Evolutionary conservation across 331 rosid species (phyloP), one percentile per base, ranked within the genome.

Genomic region (Arachis monticola): DNA sequence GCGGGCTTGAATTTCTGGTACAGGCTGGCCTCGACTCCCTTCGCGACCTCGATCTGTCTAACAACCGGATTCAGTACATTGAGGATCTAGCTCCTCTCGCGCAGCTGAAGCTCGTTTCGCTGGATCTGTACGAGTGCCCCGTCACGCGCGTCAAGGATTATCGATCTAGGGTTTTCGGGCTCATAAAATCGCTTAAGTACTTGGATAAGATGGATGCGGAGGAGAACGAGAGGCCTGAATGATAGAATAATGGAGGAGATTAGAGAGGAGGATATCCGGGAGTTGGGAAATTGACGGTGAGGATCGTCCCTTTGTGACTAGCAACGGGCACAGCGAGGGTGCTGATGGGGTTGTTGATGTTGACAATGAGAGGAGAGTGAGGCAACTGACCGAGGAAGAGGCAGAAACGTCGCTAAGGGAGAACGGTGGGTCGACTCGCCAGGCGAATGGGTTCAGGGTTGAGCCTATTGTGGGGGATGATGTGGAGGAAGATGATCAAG

Each of bases 151-250:
- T 86, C 11, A 92, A 90, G 88, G 98, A 92, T 70, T 92, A 92
- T 75, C 98, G 98, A 88, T 92, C 98, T 83, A 92, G 95, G 93
- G 98, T 92, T 85, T 92, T 92, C 40, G 95, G 91, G 31, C 79
- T 92, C 91, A 92, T 92, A 8, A 92, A 83, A 70, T 90, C 95
- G 75, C 77, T 92, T 5, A 87, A 83, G 84, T 92, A 88, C 78
- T 86, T 92, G 89, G 98, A 92, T 75, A 92, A 90, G 90, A 92
- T 86, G 96, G 98, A 92, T 31, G 94, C 96, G 10, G 98, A 92
- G 64, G 98, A 87, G 85, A 92, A 92, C 50, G 98, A 90, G 86
- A 82, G 95, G 44, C 96, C 98, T 0, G 98, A 92, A n/a, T n/a
- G n/a, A n/a, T n/a, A n/a, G n/a, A n/a, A n/a, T n/a, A n/a, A n/a